Base-by-base conservation (phyloP, 176 grass and related monocot species). In the Oryza punctata region DNA sequence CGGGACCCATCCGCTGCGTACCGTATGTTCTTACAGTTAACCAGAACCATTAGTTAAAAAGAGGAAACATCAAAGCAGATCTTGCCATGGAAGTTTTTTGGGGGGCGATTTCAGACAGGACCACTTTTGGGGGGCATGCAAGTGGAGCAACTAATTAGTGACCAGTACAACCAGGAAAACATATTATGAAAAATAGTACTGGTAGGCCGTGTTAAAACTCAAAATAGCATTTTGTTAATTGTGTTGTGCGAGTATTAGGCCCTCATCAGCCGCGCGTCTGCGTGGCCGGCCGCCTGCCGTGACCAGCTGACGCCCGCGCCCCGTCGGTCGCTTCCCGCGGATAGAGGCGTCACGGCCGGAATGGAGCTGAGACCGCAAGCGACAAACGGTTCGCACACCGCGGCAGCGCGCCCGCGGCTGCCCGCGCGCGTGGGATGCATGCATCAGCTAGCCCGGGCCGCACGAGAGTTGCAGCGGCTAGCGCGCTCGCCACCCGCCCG, bases 321-420 rank as follows among this genome's bases (percentile, higher is more conserved):
- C 3, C 13, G 12, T 13, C 44, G 44, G 44, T 46, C 12, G 45
- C 12, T 12, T 47, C 1, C 1, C 45, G 50, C 49, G 15, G 23
- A 6, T 16, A 4, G 10, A 54, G 73, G 19, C 45, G 9, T 1
- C 12, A 26, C 37, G 21, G 12, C 40, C 69, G 45, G 10, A 32
- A 52, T 30, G 45, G 25, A 10, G 6, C 37, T 40, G 40, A 41
- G 75, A 80, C 76, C 81, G 69, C 81, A 73, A 63, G 69, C 76
- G 63, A 63, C 87, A 63, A 69, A 14, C 76, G 19, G 46, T 16
- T 50, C 45, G 40, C 37, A 9, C 37, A 38, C 37, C 4, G 33
- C 33, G 6, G 38, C 38, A 40, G 38, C 40, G 40, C 40, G 40
- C 40, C 35, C 30, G 30, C 30, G 30, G 30, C 30, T 4, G 30